These are phyloP conservation scores for Smithsoniella earleae DNA, from an alignment of 163 green algal genomes.

Conservation along the genomic window DNA sequence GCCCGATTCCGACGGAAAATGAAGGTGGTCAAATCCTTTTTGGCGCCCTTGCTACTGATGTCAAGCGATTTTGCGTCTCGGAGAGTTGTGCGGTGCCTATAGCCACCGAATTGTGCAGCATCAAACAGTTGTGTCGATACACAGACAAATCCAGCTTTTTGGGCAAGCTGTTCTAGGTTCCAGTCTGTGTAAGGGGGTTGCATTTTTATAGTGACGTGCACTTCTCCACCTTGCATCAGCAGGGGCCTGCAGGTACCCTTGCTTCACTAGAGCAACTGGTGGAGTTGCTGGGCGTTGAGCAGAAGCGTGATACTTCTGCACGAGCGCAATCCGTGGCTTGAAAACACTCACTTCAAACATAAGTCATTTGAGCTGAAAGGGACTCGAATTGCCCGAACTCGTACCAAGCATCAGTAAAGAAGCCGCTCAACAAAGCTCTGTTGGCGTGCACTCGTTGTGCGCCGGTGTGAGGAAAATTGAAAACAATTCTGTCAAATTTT, in stretches of 20 bases:
- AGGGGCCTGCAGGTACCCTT: background rate
- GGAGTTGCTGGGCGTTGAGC: background rate
- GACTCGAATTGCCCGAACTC: background rate
- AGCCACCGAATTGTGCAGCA: background rate
- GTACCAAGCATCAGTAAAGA: background rate
- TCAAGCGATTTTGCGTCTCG: background rate
- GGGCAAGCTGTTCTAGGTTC: background rate
- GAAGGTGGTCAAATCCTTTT: background rate
- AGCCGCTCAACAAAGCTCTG: background rate
- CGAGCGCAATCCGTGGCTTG: background rate
- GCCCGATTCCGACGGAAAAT: constrained; percentile 10
- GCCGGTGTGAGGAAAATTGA: constrained; percentile 5
- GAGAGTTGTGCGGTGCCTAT: background rate
- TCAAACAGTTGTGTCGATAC: background rate
- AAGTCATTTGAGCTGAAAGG: background rate
- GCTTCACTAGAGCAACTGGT: background rate
- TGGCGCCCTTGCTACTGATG: background rate
- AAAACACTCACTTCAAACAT: background rate
- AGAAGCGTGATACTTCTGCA: background rate
- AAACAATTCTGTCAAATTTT: background rate
- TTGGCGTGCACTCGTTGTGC: background rate
- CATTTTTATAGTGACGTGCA: constrained; percentile 2
- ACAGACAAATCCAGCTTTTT: background rate
- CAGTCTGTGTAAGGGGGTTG: background rate
- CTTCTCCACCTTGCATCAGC: background rate